Evolutionary conservation across 2,329 filamentous ascomycete genomes (phyloP), one percentile per base, ranked within the genome.

Genomic region (Phyllosticta ampelicida): DNA sequence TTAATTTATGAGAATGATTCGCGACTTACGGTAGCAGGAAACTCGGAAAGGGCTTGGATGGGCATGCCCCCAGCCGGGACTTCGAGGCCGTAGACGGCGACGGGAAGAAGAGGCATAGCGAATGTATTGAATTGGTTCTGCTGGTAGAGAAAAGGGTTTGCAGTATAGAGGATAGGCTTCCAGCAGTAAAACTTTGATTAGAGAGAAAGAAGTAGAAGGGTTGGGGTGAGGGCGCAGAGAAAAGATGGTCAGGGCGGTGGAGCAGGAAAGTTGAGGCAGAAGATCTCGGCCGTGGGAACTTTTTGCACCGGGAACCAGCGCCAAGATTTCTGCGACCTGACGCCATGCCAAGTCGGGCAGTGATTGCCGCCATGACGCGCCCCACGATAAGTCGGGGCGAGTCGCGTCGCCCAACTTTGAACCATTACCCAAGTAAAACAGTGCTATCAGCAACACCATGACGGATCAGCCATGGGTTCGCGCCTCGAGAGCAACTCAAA

Each of bases 21-120:
- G 21, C 9, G n/a, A 82, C 87, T 80, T 80, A 95, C 90, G 73
- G 88, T 88, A 61, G 90, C 89, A 70, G 89, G 88, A 68, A 92
- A 86, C 65, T 92, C 85, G 63, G 85, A 80, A 63, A 85, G 78
- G 60, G 89, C 90, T 64, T 89, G 86, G 67, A 96, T 84, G 73
- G 94, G 78, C 72, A 90, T 78, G 75, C 89, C 89, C 70, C 87
- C 89, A 66, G 89, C 81, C 66, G 90, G 90, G 75, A 97, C 88
- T 79, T 90, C 86, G 66, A 96, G 86, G 76, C 91, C 90, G 73
- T 94, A 99, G 72, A 97, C 81, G 73, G 88, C 89, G 74, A 94
- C 87, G 70, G 80, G 82, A 60, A 71, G 64, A 58, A 71, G 61
- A 60, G 68, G 61, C 72, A 74, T 74, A 61, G 56, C 9, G 57